Conservation (phyloP, 2,329 filamentous ascomycete species). For the Madurella fahalii region DNA sequence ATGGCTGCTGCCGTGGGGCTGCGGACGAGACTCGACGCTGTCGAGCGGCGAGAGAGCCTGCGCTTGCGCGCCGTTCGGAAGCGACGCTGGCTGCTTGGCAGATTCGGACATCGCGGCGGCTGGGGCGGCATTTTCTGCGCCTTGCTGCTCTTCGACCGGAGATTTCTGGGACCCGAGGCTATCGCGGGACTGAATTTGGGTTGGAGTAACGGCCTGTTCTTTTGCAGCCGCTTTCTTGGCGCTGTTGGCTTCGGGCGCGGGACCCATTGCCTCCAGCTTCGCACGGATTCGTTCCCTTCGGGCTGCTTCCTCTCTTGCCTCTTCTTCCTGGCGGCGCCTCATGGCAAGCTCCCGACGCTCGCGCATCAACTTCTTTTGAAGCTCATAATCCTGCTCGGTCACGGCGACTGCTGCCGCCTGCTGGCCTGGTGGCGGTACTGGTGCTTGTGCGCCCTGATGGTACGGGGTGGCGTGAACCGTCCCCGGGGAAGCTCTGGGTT, state of each 20-base stretch:
- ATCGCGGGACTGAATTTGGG: conserved; percentile 25
- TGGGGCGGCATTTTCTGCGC: conserved; percentile 20
- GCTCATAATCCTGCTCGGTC: conserved; percentile 14
- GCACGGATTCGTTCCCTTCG: conserved; percentile 65
- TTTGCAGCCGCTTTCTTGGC: conserved; percentile 50
- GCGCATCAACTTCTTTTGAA: conserved; percentile 60
- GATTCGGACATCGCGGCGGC: neutral
- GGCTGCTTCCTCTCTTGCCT: conserved; percentile 68
- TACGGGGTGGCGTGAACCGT: conserved; percentile 39
- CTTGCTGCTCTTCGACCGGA: conserved; percentile 20
- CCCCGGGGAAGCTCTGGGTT: conserved; percentile 43
- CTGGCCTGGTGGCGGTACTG: conserved; percentile 27
- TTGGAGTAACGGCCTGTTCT: conserved; percentile 40
- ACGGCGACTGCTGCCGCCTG: conserved; percentile 30
- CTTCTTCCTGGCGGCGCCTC: conserved; percentile 63
- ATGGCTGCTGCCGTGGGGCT: conserved; percentile 14
- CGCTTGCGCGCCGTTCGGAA: conserved; percentile 17
- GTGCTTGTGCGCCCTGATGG: conserved; percentile 19
- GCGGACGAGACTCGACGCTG: conserved; percentile 14
- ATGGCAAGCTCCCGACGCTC: conserved; percentile 66
- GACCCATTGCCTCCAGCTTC: conserved; percentile 67
- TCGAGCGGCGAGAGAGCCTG: conserved; percentile 15
- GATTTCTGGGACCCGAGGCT: neutral
- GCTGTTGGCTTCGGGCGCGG: conserved; percentile 57
- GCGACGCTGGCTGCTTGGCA: conserved; percentile 13